phyloP scores from a whole-genome alignment of 805 yeast genomes.

The Nadsonia fulvescens region DNA sequence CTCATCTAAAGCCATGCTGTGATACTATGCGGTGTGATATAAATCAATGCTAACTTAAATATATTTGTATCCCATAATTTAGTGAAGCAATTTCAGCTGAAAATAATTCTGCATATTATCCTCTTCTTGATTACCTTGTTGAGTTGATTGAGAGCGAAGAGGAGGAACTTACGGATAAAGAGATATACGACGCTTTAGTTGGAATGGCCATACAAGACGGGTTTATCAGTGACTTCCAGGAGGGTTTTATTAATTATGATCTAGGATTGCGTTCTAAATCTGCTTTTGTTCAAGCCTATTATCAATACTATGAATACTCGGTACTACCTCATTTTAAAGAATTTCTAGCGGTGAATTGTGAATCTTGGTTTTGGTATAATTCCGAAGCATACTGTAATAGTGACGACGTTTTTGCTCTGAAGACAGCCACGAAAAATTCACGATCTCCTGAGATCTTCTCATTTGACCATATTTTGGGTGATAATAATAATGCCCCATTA shows the following conservation, averaged over 20 bases:
- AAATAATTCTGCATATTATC: slow-evolving; percentile 8
- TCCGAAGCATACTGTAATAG: slow-evolving; percentile 41
- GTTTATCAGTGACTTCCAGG: slow-evolving; percentile 8
- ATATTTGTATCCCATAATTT: background rate
- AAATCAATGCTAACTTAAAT: background rate
- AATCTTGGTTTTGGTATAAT: slow-evolving; percentile 35
- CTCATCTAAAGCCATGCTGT: too few species aligned
- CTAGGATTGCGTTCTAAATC: slow-evolving; percentile 31
- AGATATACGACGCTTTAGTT: slow-evolving; percentile 9
- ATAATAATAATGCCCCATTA: slow-evolving; percentile 27
- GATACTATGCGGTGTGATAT: background rate
- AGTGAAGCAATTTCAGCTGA: slow-evolving; percentile 19
- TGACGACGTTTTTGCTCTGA: slow-evolving; percentile 65
- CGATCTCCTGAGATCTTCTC: slow-evolving; percentile 14
- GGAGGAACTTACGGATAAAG: slow-evolving; percentile 7
- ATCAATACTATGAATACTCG: slow-evolving; percentile 26
- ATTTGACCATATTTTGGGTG: slow-evolving; percentile 51
- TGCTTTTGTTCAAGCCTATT: slow-evolving; percentile 52
- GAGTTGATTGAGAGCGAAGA: slow-evolving; percentile 5
- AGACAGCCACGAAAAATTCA: slow-evolving; percentile 25
- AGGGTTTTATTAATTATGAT: slow-evolving; percentile 22
- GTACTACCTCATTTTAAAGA: slow-evolving; percentile 19
- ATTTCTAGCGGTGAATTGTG: slow-evolving; percentile 23
- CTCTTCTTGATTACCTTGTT: slow-evolving; percentile 2
- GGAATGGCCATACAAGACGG: slow-evolving; percentile 8